These are phyloP conservation scores for Pseudomonodictys pantanalensis DNA, from an alignment of 495 filamentous ascomycete species.

Conservation along the genomic window DNA sequence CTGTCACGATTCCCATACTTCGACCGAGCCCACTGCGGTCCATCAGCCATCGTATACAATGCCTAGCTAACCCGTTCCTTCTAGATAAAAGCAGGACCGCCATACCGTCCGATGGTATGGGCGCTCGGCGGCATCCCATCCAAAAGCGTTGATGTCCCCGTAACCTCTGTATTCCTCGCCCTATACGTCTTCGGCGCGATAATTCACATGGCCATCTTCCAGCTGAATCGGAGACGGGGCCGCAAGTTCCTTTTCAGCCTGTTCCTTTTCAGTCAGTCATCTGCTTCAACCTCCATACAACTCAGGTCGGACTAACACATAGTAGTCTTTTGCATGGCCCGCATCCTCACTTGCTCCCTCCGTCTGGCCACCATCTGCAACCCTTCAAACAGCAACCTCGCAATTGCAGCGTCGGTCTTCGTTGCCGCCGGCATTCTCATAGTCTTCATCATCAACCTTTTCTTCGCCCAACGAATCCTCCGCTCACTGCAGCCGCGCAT, in stretches of 20 bases:
- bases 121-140: conserved; percentile 24
- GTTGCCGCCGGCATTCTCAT: conserved; percentile 73
- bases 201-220: conserved; percentile 36
- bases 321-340: conserved; percentile 42
- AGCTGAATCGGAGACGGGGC: conserved; percentile 21
- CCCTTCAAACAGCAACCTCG: conserved; percentile 33
- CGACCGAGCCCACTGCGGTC: background rate
- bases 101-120: conserved; percentile 29
- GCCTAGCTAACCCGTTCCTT: background rate
- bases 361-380: conserved; percentile 31
- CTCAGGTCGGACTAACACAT: background rate
- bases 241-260: conserved; percentile 31
- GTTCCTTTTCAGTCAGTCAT: conserved; percentile 27
- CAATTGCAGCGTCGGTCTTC: conserved; percentile 49
- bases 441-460: conserved; percentile 76
- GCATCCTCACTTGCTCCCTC: conserved; percentile 35
- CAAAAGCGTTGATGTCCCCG: conserved; percentile 23
- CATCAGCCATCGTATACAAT: background rate
- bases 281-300: background rate
- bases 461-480: conserved; percentile 74
- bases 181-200: conserved; percentile 27
- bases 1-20: too few relatives aligned
- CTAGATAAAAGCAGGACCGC: conserved; percentile 14
- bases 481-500: conserved; percentile 67
- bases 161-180: conserved; percentile 31